Evolutionary conservation across 73 alveolate genomes (phyloP).

Genomic region (Paramecium tetraurelia): DNA sequence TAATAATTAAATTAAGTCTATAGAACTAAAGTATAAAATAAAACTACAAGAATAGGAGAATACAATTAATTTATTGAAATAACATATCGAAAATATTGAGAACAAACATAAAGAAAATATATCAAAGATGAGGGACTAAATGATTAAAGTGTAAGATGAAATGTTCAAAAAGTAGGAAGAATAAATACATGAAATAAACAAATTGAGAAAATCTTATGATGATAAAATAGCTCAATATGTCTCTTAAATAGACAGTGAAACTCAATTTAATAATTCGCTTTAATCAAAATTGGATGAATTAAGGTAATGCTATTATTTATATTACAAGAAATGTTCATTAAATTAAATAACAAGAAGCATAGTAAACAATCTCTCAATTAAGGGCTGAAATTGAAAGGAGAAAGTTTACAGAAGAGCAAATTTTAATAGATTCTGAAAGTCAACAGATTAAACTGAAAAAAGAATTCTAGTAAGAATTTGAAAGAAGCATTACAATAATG

Average conservation of each 20-base stretch:
- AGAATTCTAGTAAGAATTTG: not conserved
- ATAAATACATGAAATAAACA: not conserved
- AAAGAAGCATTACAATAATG: not conserved
- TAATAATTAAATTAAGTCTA: not conserved
- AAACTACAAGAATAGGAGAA: slow-evolving; percentile 14
- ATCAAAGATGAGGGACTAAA: slow-evolving; percentile 13
- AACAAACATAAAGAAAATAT: not conserved
- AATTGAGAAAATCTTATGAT: not conserved
- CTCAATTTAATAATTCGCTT: slow-evolving; percentile 2
- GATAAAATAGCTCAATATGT: not conserved
- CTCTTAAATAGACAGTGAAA: not conserved
- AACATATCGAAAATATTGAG: slow-evolving; percentile 17
- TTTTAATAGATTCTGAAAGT: not conserved
- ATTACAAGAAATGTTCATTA: not conserved
- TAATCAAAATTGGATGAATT: not conserved
- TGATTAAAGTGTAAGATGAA: slow-evolving; percentile 14
- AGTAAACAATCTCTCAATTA: not conserved
- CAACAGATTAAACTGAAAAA: not conserved
- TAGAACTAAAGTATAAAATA: not conserved
- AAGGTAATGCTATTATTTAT: not conserved
- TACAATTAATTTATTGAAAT: slow-evolving; percentile 13
- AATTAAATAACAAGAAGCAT: not conserved
- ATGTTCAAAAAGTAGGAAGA: not conserved
- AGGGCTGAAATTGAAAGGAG: slow-evolving; percentile 34
- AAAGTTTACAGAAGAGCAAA: not conserved